Evolutionary conservation across 768 basidiomycete genomes (phyloP).

Genomic region (Amanita rimosa): DNA sequence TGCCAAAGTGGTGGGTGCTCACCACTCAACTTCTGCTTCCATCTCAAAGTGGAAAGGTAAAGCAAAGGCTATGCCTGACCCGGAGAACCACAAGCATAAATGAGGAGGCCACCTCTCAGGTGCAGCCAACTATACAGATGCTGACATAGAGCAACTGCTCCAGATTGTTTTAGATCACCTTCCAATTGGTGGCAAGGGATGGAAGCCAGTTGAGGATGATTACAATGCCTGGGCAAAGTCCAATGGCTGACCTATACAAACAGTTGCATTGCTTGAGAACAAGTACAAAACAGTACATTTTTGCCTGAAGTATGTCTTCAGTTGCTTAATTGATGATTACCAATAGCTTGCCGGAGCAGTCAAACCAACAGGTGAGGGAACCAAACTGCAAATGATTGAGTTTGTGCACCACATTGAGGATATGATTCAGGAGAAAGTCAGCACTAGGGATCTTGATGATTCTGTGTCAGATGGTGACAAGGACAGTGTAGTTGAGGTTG

Average conservation of each 20-base stretch:
- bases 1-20: constrained; percentile 1
- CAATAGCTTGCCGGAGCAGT: constrained; percentile 12
- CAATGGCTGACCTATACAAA: constrained; percentile 6
- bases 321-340: background rate
- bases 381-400: too few relatives aligned
- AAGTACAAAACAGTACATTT: constrained; percentile 15
- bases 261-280: constrained; percentile 12
- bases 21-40: constrained; percentile 1
- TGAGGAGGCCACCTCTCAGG: constrained; percentile 9
- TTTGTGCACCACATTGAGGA: too few relatives aligned
- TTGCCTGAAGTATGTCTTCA: background rate
- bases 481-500: too few relatives aligned
- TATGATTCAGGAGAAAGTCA: too few relatives aligned
- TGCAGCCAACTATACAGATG: constrained; percentile 11
- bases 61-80: background rate
- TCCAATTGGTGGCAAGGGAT: constrained; percentile 13
- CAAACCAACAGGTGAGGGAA: constrained; percentile 10
- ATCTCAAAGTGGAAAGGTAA: constrained; percentile 3
- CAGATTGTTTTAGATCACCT: constrained; percentile 8
- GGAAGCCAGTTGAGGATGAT: constrained; percentile 8
- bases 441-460: too few relatives aligned
- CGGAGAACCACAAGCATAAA: constrained; percentile 1
- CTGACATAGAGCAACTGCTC: constrained; percentile 11
- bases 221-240: constrained; percentile 11
- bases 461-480: too few relatives aligned